Percentiles rank a stretch among this genome's conserved stretches.
phyloP scores from a whole-genome alignment of 371 early-diverging fungal genomes.

The Saksenaea vasiformis region DNA sequence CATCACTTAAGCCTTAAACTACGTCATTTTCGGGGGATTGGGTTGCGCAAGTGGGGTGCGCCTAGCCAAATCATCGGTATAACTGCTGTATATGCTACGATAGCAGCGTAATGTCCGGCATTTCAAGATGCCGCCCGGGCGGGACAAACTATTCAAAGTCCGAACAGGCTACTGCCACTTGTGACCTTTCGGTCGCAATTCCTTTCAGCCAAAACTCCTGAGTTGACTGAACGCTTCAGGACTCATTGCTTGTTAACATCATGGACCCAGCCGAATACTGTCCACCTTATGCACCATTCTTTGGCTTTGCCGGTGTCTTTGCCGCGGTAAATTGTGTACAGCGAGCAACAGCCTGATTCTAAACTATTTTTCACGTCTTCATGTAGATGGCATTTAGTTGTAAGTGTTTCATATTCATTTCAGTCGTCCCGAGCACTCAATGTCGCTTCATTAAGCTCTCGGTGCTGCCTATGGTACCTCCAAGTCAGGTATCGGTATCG shows the following conservation, averaged over 20 bases:
- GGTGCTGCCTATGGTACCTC: slow-evolving; percentile 95
- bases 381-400: slow-evolving; percentile 46
- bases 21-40: no score
- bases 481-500: slow-evolving; percentile 88
- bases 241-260: slow-evolving; percentile 3
- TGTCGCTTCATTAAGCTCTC: slow-evolving; percentile 56
- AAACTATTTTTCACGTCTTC: background rate
- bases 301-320: slow-evolving; percentile 55
- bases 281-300: slow-evolving; percentile 50
- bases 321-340: slow-evolving; percentile 33
- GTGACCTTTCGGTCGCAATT: slow-evolving; percentile 21
- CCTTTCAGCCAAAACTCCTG: background rate
- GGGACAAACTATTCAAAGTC: no score
- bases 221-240: background rate
- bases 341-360: background rate
- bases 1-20: no score
- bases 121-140: no score
- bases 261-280: slow-evolving; percentile 47
- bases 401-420: slow-evolving; percentile 20
- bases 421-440: background rate
- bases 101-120: no score
- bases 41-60: no score
- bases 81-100: no score
- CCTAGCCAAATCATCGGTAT: no score
- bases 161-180: no score